Evolutionary conservation across 192 early-diverging fungal species (phyloP).

Genomic region (Funneliformis mosseae): DNA sequence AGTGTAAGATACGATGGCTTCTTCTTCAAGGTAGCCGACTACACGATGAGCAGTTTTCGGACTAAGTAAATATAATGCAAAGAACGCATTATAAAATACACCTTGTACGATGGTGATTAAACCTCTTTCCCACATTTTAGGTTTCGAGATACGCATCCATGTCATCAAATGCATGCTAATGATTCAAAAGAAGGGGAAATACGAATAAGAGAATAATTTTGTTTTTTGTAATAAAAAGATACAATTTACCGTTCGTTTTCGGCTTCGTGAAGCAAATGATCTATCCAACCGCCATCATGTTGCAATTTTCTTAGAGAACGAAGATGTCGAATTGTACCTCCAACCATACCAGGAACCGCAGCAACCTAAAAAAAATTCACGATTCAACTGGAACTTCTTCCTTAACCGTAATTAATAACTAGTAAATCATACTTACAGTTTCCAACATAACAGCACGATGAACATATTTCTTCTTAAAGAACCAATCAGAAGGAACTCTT

Average conservation of each 20-base stretch:
- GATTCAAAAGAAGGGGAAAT: not conserved
- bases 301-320: slow-evolving; percentile 72
- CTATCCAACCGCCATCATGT: slow-evolving; percentile 91
- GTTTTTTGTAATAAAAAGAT: no score
- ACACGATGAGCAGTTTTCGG: slow-evolving; percentile 86
- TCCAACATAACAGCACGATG: slow-evolving; percentile 80
- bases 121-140: slow-evolving; percentile 60
- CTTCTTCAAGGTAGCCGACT: slow-evolving; percentile 92
- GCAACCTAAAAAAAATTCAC: slow-evolving; percentile 22
- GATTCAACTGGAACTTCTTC: not conserved
- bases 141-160: slow-evolving; percentile 75
- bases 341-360: slow-evolving; percentile 84
- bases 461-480: slow-evolving; percentile 76
- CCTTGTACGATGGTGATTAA: slow-evolving; percentile 81
- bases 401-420: no score
- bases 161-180: slow-evolving; percentile 68
- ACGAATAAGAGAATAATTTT: no score
- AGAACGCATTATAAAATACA: slow-evolving; percentile 90
- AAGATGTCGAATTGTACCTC: slow-evolving; percentile 77
- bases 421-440: slow-evolving; percentile 50
- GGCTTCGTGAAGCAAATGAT: slow-evolving; percentile 87
- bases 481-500: slow-evolving; percentile 65
- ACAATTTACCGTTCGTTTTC: slow-evolving; percentile 77
- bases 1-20: slow-evolving; percentile 90
- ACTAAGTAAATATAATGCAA: slow-evolving; percentile 79